Evolutionary conservation across 257 asterid species (phyloP).

Genomic region (Perilla frutescens): DNA sequence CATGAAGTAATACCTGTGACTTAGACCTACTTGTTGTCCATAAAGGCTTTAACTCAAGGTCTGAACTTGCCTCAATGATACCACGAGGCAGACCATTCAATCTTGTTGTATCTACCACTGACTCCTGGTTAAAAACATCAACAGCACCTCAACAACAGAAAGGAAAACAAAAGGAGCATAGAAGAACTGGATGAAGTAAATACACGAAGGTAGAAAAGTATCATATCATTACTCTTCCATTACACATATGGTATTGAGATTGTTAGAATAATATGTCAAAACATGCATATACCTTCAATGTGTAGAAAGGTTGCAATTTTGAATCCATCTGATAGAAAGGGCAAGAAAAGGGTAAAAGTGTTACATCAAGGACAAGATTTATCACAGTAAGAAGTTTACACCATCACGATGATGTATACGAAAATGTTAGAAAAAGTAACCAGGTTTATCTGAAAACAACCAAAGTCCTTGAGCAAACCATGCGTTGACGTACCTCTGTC

Average conservation of each 20-base stretch:
- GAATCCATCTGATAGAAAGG: slow-evolving; percentile 66
- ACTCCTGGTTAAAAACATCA: slow-evolving; percentile 50
- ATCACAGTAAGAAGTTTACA: neutral
- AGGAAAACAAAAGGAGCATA: neutral
- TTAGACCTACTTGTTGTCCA: slow-evolving; percentile 73
- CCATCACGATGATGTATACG: neutral
- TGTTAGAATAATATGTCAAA: neutral
- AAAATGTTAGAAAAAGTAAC: neutral
- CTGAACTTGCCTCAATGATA: slow-evolving; percentile 74
- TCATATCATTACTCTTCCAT: neutral
- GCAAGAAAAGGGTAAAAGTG: slow-evolving; percentile 22
- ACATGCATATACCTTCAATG: slow-evolving; percentile 52
- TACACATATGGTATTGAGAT: slow-evolving; percentile 14
- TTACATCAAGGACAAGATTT: neutral
- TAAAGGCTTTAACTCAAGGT: slow-evolving; percentile 91
- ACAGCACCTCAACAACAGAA: slow-evolving; percentile 15
- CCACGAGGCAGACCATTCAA: slow-evolving; percentile 80
- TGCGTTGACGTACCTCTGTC: slow-evolving; percentile 61
- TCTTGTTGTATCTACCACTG: slow-evolving; percentile 42
- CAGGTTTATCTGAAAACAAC: neutral
- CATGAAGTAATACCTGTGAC: slow-evolving; percentile 57
- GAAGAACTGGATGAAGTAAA: neutral
- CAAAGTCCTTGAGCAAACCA: slow-evolving; percentile 23
- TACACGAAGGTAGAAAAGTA: neutral
- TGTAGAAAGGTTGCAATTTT: slow-evolving; percentile 52